These are phyloP conservation scores for Pleurotus giganteus DNA, from an alignment of 768 basidiomycete genomes.

Conservation along the genomic window DNA sequence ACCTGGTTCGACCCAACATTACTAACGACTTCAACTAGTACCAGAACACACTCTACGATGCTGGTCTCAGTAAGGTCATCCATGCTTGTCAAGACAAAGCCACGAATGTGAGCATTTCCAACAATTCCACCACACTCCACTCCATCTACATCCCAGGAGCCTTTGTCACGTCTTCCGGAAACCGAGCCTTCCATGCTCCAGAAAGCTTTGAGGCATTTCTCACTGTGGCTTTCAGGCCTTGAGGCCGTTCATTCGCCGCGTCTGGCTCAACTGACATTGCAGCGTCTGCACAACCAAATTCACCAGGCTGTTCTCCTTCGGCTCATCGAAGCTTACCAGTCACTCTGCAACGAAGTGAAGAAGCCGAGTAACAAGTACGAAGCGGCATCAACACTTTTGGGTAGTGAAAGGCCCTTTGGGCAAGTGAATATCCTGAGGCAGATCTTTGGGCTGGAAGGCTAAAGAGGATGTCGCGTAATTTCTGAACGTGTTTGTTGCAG, in stretches of 20 bases:
- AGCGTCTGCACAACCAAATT: conserved; percentile 61
- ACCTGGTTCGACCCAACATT: neutral
- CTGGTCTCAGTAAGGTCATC: conserved; percentile 48
- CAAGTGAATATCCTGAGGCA: conserved; percentile 71
- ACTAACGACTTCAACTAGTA: conserved; percentile 32
- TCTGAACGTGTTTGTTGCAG: no score
- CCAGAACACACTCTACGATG: conserved; percentile 48
- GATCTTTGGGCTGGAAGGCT: conserved; percentile 67
- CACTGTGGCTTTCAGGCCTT: conserved; percentile 78
- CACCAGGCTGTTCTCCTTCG: conserved; percentile 74
- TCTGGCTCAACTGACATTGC: conserved; percentile 69
- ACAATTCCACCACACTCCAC: neutral
- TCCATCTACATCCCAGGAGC: conserved; percentile 37
- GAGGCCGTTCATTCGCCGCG: conserved; percentile 82
- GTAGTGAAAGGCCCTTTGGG: conserved; percentile 82
- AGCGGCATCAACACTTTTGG: conserved; percentile 82
- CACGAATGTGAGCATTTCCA: conserved; percentile 30
- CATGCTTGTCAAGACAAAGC: conserved; percentile 36
- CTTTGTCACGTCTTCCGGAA: conserved; percentile 71
- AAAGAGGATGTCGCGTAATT: no score
- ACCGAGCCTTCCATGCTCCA: conserved; percentile 66
- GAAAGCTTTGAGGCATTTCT: conserved; percentile 65
- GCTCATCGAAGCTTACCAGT: conserved; percentile 67
- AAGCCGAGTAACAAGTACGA: conserved; percentile 82
- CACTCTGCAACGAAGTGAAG: conserved; percentile 75